Conservation (phyloP, 371 early-diverging fungal species). For the Blakeslea trispora region DNA sequence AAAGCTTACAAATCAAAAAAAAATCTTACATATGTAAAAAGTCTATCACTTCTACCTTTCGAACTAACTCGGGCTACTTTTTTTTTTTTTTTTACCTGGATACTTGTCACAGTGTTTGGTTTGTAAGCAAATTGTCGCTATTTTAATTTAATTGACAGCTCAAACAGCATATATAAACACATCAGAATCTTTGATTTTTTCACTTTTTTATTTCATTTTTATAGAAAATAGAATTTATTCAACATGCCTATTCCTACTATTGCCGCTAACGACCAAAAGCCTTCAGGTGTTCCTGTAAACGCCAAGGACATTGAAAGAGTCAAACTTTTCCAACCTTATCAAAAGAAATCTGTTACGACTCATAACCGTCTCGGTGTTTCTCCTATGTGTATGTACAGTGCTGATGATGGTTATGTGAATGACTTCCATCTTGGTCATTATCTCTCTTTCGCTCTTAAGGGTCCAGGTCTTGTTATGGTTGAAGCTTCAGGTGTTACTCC, state of each 20-base stretch:
- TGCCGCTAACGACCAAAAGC: background rate
- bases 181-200: too few species aligned
- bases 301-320: background rate
- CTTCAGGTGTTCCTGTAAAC: background rate
- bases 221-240: too few species aligned
- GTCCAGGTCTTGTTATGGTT: slow-evolving; percentile 74
- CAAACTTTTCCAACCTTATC: slow-evolving; percentile 49
- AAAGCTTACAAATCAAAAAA: too few species aligned
- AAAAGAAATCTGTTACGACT: slow-evolving; percentile 55
- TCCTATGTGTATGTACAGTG: slow-evolving; percentile 75
- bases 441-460: slow-evolving; percentile 69
- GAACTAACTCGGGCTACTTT: too few species aligned
- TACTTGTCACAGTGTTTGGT: too few species aligned
- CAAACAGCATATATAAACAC: too few species aligned
- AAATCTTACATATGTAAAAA: too few species aligned
- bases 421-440: slow-evolving; percentile 69
- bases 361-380: slow-evolving; percentile 81
- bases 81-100: too few species aligned
- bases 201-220: too few species aligned
- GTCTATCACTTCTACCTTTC: too few species aligned
- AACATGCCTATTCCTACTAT: background rate
- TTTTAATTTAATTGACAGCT: too few species aligned
- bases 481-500: slow-evolving; percentile 82
- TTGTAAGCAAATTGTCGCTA: too few species aligned
- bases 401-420: slow-evolving; percentile 23